phyloP scores from a whole-genome alignment of 768 basidiomycete species.

The Hygrocybe coccinea region DNA sequence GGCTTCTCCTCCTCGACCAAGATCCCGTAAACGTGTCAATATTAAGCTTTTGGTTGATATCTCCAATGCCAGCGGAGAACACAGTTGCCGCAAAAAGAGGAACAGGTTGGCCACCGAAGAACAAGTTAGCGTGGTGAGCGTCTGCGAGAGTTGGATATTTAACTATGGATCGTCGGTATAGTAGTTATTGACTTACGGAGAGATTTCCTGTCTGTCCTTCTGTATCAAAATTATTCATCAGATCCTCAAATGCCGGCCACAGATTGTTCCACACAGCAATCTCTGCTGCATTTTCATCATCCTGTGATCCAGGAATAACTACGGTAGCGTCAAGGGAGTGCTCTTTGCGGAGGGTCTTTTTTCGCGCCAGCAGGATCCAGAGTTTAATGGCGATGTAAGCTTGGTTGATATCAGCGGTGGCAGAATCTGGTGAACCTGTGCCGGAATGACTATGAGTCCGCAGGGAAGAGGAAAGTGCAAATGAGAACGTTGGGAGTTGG shows the following conservation, averaged over 20 bases:
- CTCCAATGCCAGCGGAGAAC: conserved; percentile 50
- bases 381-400: conserved; percentile 65
- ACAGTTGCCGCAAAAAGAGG: conserved; percentile 54
- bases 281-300: neutral
- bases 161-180: neutral
- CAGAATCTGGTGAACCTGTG: conserved; percentile 36
- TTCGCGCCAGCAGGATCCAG: conserved; percentile 60
- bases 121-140: conserved; percentile 48
- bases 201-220: conserved; percentile 42
- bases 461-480: conserved; percentile 44
- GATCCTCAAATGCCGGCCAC: conserved; percentile 64
- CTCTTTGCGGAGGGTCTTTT: conserved; percentile 24
- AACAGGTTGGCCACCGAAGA: conserved; percentile 64
- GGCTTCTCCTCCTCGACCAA: conserved; percentile 46
- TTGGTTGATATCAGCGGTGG: conserved; percentile 59
- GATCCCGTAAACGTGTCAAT: conserved; percentile 46
- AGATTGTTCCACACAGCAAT: conserved; percentile 66
- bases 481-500: conserved; percentile 48
- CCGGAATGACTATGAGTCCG: conserved; percentile 37
- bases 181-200: conserved; percentile 28
- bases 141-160: conserved; percentile 33
- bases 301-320: neutral
- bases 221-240: conserved; percentile 46
- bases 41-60: conserved; percentile 45
- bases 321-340: conserved; percentile 4